Percentiles rank a stretch among this genome's conserved stretches.
Conservation (phyloP, 2,329 filamentous ascomycete genomes). For the Diaporthe vexans region DNA sequence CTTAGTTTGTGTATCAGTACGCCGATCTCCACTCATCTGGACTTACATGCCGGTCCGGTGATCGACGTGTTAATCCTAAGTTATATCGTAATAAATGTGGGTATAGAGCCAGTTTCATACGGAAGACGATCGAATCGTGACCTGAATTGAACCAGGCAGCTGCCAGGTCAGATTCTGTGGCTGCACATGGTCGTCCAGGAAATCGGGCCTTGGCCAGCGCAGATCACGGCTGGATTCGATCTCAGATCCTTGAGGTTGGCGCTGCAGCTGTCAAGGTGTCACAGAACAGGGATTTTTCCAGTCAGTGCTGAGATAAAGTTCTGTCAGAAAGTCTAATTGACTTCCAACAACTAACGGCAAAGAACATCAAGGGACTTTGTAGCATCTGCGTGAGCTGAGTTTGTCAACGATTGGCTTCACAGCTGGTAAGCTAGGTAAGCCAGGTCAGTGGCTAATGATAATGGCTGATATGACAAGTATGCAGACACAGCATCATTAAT, state of each 20-base stretch:
- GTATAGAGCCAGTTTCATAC: neutral
- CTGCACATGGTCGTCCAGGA: neutral
- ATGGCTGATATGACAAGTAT: neutral
- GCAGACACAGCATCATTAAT: neutral
- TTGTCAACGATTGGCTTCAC: neutral
- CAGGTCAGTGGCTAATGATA: neutral
- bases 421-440: neutral
- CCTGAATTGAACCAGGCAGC: neutral
- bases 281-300: neutral
- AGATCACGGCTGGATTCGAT: slow-evolving; percentile 27
- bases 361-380: too few species aligned
- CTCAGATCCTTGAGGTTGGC: neutral
- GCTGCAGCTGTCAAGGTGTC: neutral
- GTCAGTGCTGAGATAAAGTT: neutral
- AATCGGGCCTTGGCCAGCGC: slow-evolving; percentile 3
- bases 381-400: neutral
- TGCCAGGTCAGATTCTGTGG: too few species aligned
- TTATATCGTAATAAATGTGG: neutral
- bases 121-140: neutral
- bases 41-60: neutral
- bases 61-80: neutral
- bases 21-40: slow-evolving; percentile 2
- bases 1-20: neutral
- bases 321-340: neutral
- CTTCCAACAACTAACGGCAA: neutral